phyloP scores from a whole-genome alignment of 164 flowering plant genomes.

The Hamamelis virginiana region DNA sequence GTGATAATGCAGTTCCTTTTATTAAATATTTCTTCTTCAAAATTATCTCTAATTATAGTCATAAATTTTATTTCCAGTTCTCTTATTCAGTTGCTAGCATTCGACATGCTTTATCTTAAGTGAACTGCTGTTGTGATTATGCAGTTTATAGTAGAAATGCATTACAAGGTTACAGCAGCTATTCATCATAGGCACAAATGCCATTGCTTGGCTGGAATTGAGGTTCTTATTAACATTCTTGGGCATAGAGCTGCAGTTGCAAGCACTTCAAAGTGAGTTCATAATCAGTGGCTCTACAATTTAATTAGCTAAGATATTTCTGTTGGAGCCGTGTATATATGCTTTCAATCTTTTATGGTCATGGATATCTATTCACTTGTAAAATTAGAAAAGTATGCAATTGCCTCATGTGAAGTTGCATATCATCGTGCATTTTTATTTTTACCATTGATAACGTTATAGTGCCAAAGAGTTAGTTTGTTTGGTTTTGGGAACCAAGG shows the following conservation, averaged over 20 bases:
- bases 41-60: not conserved
- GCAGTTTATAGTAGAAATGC: conserved; percentile 86
- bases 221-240: conserved; percentile 68
- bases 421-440: no score
- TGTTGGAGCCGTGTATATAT: no score
- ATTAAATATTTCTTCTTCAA: not conserved
- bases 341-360: no score
- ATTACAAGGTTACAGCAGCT: conserved; percentile 78
- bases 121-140: conserved; percentile 13
- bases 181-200: conserved; percentile 68
- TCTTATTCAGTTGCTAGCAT: not conserved
- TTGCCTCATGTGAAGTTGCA: no score
- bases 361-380: no score
- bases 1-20: conserved; percentile 30
- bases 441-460: no score
- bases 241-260: conserved; percentile 68
- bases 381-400: no score
- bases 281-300: conserved; percentile 7
- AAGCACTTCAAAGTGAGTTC: conserved; percentile 77
- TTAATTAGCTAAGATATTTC: not conserved
- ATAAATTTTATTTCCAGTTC: not conserved
- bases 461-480: not conserved
- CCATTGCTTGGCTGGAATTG: conserved; percentile 71
- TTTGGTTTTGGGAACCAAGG: not conserved
- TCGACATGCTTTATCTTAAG: not conserved